Conservation (phyloP, 768 basidiomycete genomes). For the Daedaleopsis nitida region DNA sequence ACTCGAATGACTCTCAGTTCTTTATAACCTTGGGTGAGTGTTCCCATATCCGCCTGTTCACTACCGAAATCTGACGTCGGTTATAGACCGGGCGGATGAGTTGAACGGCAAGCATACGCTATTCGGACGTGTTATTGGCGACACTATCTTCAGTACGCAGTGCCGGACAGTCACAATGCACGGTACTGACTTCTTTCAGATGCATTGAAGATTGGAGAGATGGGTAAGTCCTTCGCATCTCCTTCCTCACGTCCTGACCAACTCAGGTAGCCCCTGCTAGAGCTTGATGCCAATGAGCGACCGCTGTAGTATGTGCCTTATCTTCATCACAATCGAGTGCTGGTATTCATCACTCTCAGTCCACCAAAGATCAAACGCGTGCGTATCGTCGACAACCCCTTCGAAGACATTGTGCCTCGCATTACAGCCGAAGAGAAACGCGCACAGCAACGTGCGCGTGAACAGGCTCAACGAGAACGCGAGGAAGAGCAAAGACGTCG, state of each 20-base stretch:
- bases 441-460: constrained; percentile 79
- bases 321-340: too few species aligned
- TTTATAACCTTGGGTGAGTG: constrained; percentile 85
- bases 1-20: constrained; percentile 94
- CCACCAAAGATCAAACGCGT: constrained; percentile 90
- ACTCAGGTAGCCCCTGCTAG: constrained; percentile 39
- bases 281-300: constrained; percentile 71
- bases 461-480: constrained; percentile 74
- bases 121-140: constrained; percentile 88
- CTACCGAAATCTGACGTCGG: neutral
- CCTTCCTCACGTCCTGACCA: neutral
- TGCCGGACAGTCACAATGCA: neutral
- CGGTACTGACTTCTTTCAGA: constrained; percentile 46
- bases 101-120: constrained; percentile 93
- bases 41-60: neutral
- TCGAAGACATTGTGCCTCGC: constrained; percentile 91
- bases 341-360: constrained; percentile 39
- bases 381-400: constrained; percentile 90
- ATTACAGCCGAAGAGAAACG: constrained; percentile 94
- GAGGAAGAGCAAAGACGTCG: constrained; percentile 72
- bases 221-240: constrained; percentile 54
- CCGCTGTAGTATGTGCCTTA: constrained; percentile 71
- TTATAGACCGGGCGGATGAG: constrained; percentile 83
- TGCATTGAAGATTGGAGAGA: constrained; percentile 87
- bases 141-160: constrained; percentile 82